Percentiles rank a stretch among this genome's conserved stretches.
Evolutionary conservation across 2,329 filamentous ascomycete species (phyloP).

Genomic region (Colletotrichum somersetense): DNA sequence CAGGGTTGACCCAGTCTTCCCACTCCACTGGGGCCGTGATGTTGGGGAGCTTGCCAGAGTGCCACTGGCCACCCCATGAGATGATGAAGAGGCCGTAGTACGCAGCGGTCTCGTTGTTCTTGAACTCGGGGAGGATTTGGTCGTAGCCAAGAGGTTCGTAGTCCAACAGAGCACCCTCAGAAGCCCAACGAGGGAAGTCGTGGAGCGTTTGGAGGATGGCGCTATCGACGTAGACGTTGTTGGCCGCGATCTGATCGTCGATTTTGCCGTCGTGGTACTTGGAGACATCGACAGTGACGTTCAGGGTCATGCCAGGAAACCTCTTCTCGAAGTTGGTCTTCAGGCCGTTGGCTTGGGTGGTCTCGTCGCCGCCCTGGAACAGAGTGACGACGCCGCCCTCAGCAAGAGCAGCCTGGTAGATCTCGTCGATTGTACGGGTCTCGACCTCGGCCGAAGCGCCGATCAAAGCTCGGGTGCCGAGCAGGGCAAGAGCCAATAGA

Average conservation of each 20-base stretch:
- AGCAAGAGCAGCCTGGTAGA: slow-evolving; percentile 61
- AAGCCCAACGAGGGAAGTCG: slow-evolving; percentile 65
- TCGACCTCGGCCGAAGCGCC: slow-evolving; percentile 50
- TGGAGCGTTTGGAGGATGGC: slow-evolving; percentile 63
- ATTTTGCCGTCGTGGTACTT: slow-evolving; percentile 65
- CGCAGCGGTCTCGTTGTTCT: slow-evolving; percentile 55
- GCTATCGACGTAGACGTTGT: slow-evolving; percentile 59
- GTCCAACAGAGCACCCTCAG: slow-evolving; percentile 59
- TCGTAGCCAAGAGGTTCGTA: slow-evolving; percentile 64
- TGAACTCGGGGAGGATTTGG: slow-evolving; percentile 56
- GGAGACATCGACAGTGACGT: slow-evolving; percentile 66
- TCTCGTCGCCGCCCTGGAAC: slow-evolving; percentile 64
- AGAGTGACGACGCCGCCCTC: slow-evolving; percentile 61
- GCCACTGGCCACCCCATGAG: slow-evolving; percentile 54
- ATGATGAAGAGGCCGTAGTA: slow-evolving; percentile 58
- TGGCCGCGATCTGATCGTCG: slow-evolving; percentile 58
- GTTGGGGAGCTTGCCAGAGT: slow-evolving; percentile 52
- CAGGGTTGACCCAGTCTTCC: slow-evolving; percentile 59
- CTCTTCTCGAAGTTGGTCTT: slow-evolving; percentile 59
- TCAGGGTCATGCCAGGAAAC: slow-evolving; percentile 64
- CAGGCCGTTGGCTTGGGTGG: slow-evolving; percentile 53
- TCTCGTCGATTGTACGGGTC: slow-evolving; percentile 61
- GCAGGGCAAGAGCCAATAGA: slow-evolving; percentile 29
- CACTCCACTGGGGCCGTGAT: slow-evolving; percentile 54
- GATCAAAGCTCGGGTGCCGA: slow-evolving; percentile 24